Base-by-base conservation (phyloP, 257 asterid genomes). In the Asclepias syriaca region DNA sequence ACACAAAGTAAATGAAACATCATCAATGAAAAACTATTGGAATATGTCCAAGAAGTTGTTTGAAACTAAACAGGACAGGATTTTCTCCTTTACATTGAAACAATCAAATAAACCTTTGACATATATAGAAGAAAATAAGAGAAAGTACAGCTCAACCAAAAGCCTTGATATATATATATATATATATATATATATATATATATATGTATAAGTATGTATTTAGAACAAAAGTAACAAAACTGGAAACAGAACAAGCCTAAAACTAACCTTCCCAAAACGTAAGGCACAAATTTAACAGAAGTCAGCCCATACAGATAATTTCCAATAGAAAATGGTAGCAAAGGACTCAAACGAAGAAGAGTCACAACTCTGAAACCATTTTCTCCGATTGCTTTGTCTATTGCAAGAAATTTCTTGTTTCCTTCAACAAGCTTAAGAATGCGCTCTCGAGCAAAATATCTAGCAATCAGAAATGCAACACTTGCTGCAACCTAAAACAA, bases 401-500 rank as follows among this genome's bases (percentile, higher is more conserved):
- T 94, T 9, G 99, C 99, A 54, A 90, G 95, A 80, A 94, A 91
- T 71, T 91, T 90, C 83, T 90, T 90, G 79, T 94, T 94, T 73
- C 96, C 99, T 86, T 92, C 97, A 8, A 94, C 99, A 39, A 94
- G 84, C 89, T 94, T 94, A 64, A 94, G 97, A 79, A 94, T 91
- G 43, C 99, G 87, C 73, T 91, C 98, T 19, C 99, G 98, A 51
- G 98, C 99, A 85, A 91, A 94, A 87, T 94, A 94, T 83, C 99
- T 89, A 71, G 98, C 99, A 57, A 94, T 94, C 57, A 94, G 85
- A 84, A 94, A 94, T 19, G 98, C 93, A 81, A 84, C 68, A 75
- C 96, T 92, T 55, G 99, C 99, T 49, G 99, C 99, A 74, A 94
- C 71, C 99, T 91, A 89, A 78, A 82, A 80, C 24, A 56, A 40